These are phyloP conservation scores for Fomitopsis betulina DNA, from an alignment of 1,284 basidiomycete genomes.

Conservation along the genomic window DNA sequence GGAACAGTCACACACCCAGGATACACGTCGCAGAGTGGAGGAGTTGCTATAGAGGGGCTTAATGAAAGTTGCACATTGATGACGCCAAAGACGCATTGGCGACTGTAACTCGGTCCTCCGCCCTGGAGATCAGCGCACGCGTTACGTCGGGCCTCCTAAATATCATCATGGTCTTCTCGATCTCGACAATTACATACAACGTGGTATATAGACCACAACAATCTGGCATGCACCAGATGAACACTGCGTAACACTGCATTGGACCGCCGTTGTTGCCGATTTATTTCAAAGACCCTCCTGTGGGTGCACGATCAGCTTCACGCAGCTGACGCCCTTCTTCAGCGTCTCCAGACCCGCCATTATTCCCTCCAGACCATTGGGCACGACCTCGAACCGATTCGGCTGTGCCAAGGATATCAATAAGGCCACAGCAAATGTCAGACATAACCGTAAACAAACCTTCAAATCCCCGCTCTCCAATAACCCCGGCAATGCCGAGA, in stretches of 20 bases:
- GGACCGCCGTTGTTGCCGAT: no score
- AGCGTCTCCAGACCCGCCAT: no score
- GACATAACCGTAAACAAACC: conserved; percentile 12
- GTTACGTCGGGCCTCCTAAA: no score
- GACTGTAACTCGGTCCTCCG: no score
- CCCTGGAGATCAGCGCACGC: no score
- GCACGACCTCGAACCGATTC: conserved; percentile 34
- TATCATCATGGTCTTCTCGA: no score
- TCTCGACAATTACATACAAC: no score
- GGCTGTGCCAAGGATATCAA: conserved; percentile 10
- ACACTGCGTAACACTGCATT: no score
- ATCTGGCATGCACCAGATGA: no score
- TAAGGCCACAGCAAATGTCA: not conserved
- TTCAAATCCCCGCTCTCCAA: conserved; percentile 13
- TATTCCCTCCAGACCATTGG: conserved; percentile 42
- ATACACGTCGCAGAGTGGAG: not conserved
- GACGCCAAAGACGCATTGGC: not conserved
- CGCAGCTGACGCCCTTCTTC: conserved; percentile 32
- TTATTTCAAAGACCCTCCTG: conserved; percentile 32
- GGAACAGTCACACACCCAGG: conserved; percentile 10
- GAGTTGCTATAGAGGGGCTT: not conserved
- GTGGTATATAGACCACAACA: no score
- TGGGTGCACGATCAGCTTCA: conserved; percentile 45
- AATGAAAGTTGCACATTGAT: no score
- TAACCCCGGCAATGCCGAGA: conserved; percentile 8